phyloP scores from a whole-genome alignment of 805 yeast genomes.

The Candida adriatica region DNA sequence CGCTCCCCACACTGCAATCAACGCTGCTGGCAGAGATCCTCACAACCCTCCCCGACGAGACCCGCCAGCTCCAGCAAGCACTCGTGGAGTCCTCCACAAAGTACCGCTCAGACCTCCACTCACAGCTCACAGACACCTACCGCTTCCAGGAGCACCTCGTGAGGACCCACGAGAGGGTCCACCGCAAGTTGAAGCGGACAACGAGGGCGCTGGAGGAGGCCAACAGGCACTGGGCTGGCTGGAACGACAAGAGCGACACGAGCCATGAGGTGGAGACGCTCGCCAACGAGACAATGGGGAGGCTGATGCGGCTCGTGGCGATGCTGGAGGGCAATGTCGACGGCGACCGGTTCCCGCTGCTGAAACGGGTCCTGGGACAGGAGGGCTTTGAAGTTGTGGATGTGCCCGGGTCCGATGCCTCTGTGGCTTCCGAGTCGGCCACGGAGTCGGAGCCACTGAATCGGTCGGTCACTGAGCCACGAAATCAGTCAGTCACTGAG shows the following conservation, averaged over 20 bases:
- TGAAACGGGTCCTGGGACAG: slow-evolving; percentile 9
- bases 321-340: slow-evolving; percentile 5
- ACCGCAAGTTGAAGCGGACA: slow-evolving; percentile 6
- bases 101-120: slow-evolving; percentile 10
- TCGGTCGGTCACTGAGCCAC: too few species aligned
- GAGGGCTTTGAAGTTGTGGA: slow-evolving; percentile 14
- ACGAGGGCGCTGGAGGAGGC: slow-evolving; percentile 5
- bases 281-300: slow-evolving; percentile 10
- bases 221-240: slow-evolving; percentile 1
- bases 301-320: slow-evolving; percentile 7
- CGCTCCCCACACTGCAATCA: slow-evolving; percentile 6
- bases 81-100: slow-evolving; percentile 2
- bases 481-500: too few species aligned
- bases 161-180: slow-evolving; percentile 8
- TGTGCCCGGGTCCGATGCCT: too few species aligned
- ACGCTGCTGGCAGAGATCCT: slow-evolving; percentile 10
- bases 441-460: too few species aligned
- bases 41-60: slow-evolving; percentile 10
- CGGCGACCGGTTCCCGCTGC: slow-evolving; percentile 9
- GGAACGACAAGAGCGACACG: background rate
- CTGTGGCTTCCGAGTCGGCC: too few species aligned
- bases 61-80: slow-evolving; percentile 4
- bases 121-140: slow-evolving; percentile 6
- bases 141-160: slow-evolving; percentile 8
- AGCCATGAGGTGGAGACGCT: slow-evolving; percentile 2